Percentiles rank a stretch among this genome's conserved stretches.
These are phyloP conservation scores for Sporothrix luriei DNA, from an alignment of 2,329 filamentous ascomycete species.

Conservation along the genomic window DNA sequence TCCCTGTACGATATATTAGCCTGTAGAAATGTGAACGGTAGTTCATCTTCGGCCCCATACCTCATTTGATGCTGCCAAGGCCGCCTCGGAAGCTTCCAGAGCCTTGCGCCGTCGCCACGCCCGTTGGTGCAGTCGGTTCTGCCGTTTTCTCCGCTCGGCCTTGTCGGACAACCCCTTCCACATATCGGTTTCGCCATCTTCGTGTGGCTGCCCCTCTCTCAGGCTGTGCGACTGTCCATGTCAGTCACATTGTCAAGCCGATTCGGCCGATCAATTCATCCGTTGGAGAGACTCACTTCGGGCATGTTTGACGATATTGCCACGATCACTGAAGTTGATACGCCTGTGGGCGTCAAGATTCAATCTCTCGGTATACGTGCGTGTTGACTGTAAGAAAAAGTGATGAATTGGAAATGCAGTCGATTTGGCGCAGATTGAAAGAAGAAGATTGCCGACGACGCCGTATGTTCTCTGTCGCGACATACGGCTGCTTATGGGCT, in stretches of 20 bases:
- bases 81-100: conserved; percentile 5
- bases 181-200: background rate
- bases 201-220: background rate
- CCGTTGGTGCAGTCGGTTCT: conserved; percentile 35
- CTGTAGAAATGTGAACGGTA: background rate
- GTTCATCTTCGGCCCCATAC: background rate
- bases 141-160: conserved; percentile 33
- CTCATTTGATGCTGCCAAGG: background rate
- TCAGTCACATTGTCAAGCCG: background rate
- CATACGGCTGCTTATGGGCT: conserved; percentile 19
- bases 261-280: background rate
- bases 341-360: background rate
- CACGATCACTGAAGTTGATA: background rate
- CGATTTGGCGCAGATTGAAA: background rate
- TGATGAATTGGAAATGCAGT: background rate
- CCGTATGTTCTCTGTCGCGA: background rate
- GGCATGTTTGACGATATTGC: background rate
- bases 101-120: conserved; percentile 32
- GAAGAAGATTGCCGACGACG: background rate
- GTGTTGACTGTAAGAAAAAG: background rate
- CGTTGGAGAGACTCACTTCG: background rate
- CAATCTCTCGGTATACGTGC: background rate
- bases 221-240: background rate
- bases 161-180: conserved; percentile 29
- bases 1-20: conserved; percentile 8